phyloP scores from a whole-genome alignment of 352 stramenopile genomes.

The Phytophthora idaei region DNA sequence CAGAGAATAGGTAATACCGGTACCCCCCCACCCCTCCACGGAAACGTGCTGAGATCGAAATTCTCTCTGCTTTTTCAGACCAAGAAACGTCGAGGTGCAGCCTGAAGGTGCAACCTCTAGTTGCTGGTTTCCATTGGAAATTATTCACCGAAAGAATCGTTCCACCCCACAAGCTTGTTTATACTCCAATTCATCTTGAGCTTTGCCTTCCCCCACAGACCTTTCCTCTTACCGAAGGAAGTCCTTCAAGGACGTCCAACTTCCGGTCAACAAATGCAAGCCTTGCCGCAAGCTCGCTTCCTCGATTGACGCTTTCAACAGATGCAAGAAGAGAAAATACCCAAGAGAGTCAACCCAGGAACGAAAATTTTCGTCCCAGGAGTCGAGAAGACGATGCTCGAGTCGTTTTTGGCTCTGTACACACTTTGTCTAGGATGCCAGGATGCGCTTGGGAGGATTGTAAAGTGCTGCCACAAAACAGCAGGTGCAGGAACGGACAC shows the following conservation, averaged over 20 bases:
- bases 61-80: no score
- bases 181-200: background rate
- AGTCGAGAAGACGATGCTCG: background rate
- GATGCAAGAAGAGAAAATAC: constrained; percentile 6
- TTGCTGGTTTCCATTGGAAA: no score
- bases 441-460: constrained; percentile 8
- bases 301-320: background rate
- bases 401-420: background rate
- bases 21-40: no score
- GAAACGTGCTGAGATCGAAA: no score
- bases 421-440: constrained; percentile 11
- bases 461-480: background rate
- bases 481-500: constrained; percentile 7
- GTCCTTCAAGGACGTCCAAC: no score
- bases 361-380: background rate
- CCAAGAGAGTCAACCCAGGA: background rate
- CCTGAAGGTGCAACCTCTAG: no score
- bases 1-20: no score
- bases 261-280: background rate
- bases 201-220: background rate
- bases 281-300: background rate
- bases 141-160: no score
- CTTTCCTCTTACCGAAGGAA: no score
- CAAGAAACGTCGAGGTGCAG: no score
- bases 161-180: no score